phyloP scores from a whole-genome alignment of 208 protist genomes.

The Angomonas deanei region DNA sequence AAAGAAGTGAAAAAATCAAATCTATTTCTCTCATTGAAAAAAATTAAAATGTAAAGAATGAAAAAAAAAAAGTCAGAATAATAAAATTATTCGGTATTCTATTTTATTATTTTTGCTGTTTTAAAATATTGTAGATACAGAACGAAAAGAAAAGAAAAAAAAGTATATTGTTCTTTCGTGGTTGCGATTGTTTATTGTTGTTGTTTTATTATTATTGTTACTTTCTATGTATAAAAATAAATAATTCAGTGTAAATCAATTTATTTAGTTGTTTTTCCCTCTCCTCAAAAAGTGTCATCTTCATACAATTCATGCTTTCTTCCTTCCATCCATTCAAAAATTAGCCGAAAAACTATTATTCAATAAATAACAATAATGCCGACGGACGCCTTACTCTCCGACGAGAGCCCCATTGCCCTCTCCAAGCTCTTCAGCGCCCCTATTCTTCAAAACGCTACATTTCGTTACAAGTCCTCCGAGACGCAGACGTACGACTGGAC shows the following conservation, averaged over 20 bases:
- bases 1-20: slow-evolving; percentile 14
- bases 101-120: background rate
- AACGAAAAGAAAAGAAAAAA: too few relatives aligned
- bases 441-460: background rate
- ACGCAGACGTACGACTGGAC: slow-evolving; percentile 59
- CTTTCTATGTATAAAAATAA: background rate
- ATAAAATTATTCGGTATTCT: background rate
- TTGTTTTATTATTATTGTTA: background rate
- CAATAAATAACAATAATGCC: slow-evolving; percentile 11
- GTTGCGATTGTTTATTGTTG: background rate
- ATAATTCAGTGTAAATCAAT: background rate
- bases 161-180: slow-evolving; percentile 13
- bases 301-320: too few relatives aligned
- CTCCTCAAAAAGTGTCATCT: background rate
- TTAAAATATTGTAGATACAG: background rate
- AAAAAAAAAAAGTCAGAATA: slow-evolving; percentile 2
- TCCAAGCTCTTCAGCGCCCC: background rate
- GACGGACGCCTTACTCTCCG: background rate
- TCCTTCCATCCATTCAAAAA: too few relatives aligned
- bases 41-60: background rate
- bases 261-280: slow-evolving; percentile 2
- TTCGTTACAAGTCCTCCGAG: background rate
- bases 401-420: background rate
- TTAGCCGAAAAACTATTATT: too few relatives aligned
- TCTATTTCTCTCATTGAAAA: too few relatives aligned